Base-by-base conservation (phyloP, 1,284 basidiomycete species). In the Fereydounia khargensis region DNA sequence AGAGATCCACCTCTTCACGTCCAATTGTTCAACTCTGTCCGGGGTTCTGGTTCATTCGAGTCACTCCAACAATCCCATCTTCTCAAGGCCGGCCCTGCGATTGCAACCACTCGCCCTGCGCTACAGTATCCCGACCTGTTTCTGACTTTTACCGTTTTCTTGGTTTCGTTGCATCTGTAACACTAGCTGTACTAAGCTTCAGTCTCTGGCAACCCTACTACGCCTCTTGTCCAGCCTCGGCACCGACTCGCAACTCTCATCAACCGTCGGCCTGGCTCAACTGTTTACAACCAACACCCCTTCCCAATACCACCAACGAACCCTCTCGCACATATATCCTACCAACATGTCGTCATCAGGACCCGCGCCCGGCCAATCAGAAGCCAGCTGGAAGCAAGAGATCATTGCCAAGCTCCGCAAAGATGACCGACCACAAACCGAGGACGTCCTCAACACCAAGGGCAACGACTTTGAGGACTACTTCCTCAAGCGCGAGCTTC, bases 381-480 rank as follows among this genome's bases (percentile, higher is more conserved):
- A 67, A 47, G 61, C 57, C 34, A 43, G 42, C 37, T 64, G 65
- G 64, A 64, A 64, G 37, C 53, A 57, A 38, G 52, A 64, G 35
- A 45, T 66, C 42, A 60, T 61, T 35, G 25, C 41, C 35, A 51
- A 58, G 38, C 31, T 66, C 35, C 37, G 49, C 36, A 66, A 66
- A 28, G 73, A 75, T 42, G 62, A 65, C 43, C 65, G 73, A 41
- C 73, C 73, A 21, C 73, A 75, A 46, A 75, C 73, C n/a, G 68
- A 74, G 20, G 73, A 75, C 49, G 73, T 75, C 4, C 63, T 67
- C 42, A 67, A 64, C 31, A 75, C 71, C 33, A 74, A 75, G 42
- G 73, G 73, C 20, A 74, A 75, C 49, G 73, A 75, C 30, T 75
- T 74, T 42, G 73, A 75, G 44, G 73, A 75, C 46, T 75, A 69